Evolutionary conservation across 2,329 filamentous ascomycete species (phyloP).

Genomic region (Sporothrix pallida): DNA sequence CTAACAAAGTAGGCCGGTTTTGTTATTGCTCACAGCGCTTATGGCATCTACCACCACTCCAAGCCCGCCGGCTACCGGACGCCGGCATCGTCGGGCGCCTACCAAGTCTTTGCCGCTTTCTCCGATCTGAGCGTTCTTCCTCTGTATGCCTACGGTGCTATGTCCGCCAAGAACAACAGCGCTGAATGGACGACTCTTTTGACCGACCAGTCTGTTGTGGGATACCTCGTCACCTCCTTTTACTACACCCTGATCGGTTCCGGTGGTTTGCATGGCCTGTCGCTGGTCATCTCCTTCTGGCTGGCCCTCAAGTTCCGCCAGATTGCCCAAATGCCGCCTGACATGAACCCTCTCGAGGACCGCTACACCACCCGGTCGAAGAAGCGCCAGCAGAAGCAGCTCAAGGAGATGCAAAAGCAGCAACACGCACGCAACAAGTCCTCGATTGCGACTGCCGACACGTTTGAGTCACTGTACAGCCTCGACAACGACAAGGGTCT

Average conservation of each 20-base stretch:
- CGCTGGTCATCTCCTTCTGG: slow-evolving; percentile 73
- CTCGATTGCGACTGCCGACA: slow-evolving; percentile 56
- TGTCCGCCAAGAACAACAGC: slow-evolving; percentile 54
- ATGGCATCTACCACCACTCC: slow-evolving; percentile 80
- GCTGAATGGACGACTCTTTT: slow-evolving; percentile 72
- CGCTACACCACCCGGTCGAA: slow-evolving; percentile 73
- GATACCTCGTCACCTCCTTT: slow-evolving; percentile 67
- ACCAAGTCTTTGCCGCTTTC: slow-evolving; percentile 81
- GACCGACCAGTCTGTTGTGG: slow-evolving; percentile 57
- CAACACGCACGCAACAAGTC: slow-evolving; percentile 76
- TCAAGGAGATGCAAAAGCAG: slow-evolving; percentile 22
- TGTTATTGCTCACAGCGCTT: slow-evolving; percentile 72
- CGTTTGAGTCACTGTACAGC: slow-evolving; percentile 37
- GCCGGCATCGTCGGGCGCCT: slow-evolving; percentile 81
- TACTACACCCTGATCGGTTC: slow-evolving; percentile 71
- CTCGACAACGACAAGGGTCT: slow-evolving; percentile 64
- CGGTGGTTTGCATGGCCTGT: slow-evolving; percentile 72
- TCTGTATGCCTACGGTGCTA: slow-evolving; percentile 62
- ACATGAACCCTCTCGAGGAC: slow-evolving; percentile 93
- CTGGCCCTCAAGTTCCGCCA: slow-evolving; percentile 79
- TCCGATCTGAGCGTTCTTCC: slow-evolving; percentile 67
- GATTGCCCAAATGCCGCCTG: slow-evolving; percentile 81
- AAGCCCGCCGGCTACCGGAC: slow-evolving; percentile 73
- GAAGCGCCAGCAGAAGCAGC: slow-evolving; percentile 26
- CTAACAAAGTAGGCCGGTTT: slow-evolving; percentile 68